phyloP scores from a whole-genome alignment of 116 monocot species.

The Cymodocea nodosa region DNA sequence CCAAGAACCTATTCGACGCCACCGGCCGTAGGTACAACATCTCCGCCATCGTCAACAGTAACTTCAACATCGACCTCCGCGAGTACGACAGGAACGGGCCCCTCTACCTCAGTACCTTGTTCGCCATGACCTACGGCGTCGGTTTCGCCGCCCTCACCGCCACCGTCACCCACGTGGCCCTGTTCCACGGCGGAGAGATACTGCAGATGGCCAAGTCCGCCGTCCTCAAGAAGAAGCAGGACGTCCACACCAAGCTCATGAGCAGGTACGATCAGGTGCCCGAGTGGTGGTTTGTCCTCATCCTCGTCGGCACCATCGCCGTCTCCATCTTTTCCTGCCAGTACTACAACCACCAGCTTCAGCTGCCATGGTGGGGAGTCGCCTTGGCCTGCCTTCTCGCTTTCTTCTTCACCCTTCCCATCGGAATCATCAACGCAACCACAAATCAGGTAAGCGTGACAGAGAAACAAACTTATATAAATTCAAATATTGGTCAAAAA shows the following conservation, averaged over 20 bases:
- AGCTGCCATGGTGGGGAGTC: conserved; percentile 46
- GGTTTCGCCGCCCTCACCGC: conserved; percentile 53
- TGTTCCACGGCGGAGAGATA: conserved; percentile 55
- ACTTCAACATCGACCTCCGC: conserved; percentile 37
- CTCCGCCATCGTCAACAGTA: conserved; percentile 27
- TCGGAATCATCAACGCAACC: conserved; percentile 19
- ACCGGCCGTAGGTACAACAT: conserved; percentile 40
- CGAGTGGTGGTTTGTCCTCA: conserved; percentile 27
- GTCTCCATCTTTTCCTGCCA: conserved; percentile 18
- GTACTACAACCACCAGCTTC: conserved; percentile 21
- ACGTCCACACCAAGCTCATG: conserved; percentile 34
- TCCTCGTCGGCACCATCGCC: conserved; percentile 10
- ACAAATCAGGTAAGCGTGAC: conserved; percentile 13
- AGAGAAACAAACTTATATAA: no score
- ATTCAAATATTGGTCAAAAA: no score
- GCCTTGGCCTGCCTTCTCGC: conserved; percentile 17
- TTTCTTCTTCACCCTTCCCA: conserved; percentile 23
- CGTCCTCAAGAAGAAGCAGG: conserved; percentile 1
- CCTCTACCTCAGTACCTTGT: conserved; percentile 52
- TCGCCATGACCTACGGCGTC: conserved; percentile 44
- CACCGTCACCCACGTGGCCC: conserved; percentile 38
- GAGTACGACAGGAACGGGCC: conserved; percentile 40
- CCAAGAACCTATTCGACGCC: conserved; percentile 34
- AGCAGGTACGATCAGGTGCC: conserved; percentile 21
- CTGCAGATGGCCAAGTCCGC: conserved; percentile 14